phyloP scores from a whole-genome alignment of 768 basidiomycete species.

The Suillus subaureus region DNA sequence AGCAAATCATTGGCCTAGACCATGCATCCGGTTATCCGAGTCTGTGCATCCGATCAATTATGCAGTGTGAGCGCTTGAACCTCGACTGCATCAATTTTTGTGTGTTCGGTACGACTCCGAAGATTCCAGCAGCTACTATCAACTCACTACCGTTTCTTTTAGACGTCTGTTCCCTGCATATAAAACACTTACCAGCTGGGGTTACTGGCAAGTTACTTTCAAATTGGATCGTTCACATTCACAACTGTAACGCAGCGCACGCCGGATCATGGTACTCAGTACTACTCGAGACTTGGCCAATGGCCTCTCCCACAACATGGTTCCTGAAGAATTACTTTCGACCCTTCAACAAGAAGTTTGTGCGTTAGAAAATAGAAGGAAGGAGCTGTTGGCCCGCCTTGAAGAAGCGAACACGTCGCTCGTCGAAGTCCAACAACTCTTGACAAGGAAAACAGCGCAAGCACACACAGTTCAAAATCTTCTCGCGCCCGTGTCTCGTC shows the following conservation, averaged over 20 bases:
- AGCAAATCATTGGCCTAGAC: not conserved
- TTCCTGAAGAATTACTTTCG: not conserved
- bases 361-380: not conserved
- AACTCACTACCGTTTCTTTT: not conserved
- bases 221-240: not conserved
- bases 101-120: not conserved
- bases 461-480: conserved; percentile 5
- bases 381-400: not conserved
- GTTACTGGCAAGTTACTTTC: not conserved
- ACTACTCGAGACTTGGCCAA: not conserved
- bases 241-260: not conserved
- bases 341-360: conserved; percentile 7
- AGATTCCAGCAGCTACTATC: not conserved
- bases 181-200: not conserved
- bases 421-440: not conserved
- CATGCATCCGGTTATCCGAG: not conserved
- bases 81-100: not conserved
- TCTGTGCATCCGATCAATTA: not conserved
- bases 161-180: not conserved
- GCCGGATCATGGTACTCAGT: not conserved
- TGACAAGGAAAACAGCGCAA: conserved; percentile 2
- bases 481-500: conserved; percentile 3
- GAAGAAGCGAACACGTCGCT: conserved; percentile 1
- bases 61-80: not conserved
- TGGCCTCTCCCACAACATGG: not conserved